A percentile compares a stretch with the other conserved stretches of the same genome.
These are phyloP conservation scores for Botryotinia narcissicola DNA, from an alignment of 2,329 filamentous ascomycete species.

Conservation along the genomic window DNA sequence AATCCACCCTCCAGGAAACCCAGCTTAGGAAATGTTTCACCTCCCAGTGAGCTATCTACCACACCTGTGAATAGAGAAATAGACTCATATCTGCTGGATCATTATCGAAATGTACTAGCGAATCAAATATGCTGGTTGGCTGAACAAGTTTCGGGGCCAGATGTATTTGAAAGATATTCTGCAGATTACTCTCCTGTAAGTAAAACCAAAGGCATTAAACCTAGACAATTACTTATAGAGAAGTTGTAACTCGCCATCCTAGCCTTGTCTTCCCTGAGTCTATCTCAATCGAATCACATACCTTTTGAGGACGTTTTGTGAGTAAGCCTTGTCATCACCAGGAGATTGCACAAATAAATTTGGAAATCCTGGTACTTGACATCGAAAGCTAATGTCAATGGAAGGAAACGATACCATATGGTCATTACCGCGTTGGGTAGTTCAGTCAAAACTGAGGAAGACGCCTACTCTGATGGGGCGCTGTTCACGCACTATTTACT, in stretches of 20 bases:
- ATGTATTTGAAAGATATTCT: constrained; percentile 4
- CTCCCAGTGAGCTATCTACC: not conserved
- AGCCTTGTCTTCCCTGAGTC: constrained; percentile 10
- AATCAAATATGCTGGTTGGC: constrained; percentile 26
- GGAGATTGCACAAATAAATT: constrained; percentile 46
- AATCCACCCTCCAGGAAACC: not conserved
- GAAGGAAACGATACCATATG: constrained; percentile 54
- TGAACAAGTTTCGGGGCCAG: not conserved
- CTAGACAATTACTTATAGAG: not conserved
- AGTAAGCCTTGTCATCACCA: constrained; percentile 42
- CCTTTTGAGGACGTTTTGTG: constrained; percentile 15
- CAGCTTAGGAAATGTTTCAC: not conserved
- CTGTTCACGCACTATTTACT: constrained; percentile 57
- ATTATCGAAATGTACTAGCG: constrained; percentile 36
- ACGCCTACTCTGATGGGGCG: constrained; percentile 55
- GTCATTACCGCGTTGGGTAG: constrained; percentile 49
- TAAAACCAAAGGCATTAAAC: not conserved
- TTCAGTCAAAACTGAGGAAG: constrained; percentile 45
- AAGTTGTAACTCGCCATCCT: constrained; percentile 16
- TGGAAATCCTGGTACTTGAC: constrained; percentile 47
- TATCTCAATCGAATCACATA: constrained; percentile 18
- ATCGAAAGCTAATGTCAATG: constrained; percentile 46
- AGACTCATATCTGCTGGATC: constrained; percentile 26
- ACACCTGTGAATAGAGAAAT: not conserved
- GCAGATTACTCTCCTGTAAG: constrained; percentile 8